Conservation (phyloP, 345 rosid genomes). For the Rhodomyrtus tomentosa region DNA sequence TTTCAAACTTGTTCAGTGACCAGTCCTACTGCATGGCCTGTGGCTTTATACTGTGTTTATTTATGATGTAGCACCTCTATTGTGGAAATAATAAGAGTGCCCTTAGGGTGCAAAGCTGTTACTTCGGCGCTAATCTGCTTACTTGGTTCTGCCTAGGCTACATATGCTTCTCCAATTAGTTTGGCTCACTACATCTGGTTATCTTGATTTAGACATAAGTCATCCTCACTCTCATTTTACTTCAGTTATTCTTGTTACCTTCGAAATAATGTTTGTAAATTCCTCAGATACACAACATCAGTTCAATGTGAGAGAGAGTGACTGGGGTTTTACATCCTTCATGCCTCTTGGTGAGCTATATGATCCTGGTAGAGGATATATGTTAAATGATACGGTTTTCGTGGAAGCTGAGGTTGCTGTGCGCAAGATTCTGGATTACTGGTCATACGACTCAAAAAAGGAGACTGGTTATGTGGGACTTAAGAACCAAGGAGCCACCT, state of each 20-base stretch:
- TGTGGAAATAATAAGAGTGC: not conserved
- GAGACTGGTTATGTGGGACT: slow-evolving; percentile 99
- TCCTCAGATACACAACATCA: slow-evolving; percentile 88
- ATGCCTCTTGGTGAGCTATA: slow-evolving; percentile 90
- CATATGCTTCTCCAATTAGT: not conserved
- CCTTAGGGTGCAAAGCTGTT: not conserved
- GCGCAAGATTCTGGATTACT: slow-evolving; percentile 75
- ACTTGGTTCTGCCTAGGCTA: not conserved
- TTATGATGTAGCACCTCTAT: not conserved
- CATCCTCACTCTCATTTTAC: not conserved
- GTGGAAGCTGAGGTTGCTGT: slow-evolving; percentile 95
- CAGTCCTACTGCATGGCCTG: not conserved
- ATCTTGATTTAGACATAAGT: not conserved
- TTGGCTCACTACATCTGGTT: not conserved
- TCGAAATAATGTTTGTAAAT: not conserved
- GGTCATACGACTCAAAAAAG: slow-evolving; percentile 95
- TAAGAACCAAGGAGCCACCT: slow-evolving; percentile 98
- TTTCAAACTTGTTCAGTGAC: not conserved
- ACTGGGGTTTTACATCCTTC: slow-evolving; percentile 98
- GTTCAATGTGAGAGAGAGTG: slow-evolving; percentile 92
- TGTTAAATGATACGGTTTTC: slow-evolving; percentile 60
- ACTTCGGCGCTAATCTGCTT: not conserved
- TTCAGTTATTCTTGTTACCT: not conserved
- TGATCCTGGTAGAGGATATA: slow-evolving; percentile 74
- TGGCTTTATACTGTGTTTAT: not conserved